A percentile compares a stretch with the other conserved stretches of the same genome.
Evolutionary conservation across 805 yeast genomes (phyloP).

Genomic region (Teunomyces cretensis): DNA sequence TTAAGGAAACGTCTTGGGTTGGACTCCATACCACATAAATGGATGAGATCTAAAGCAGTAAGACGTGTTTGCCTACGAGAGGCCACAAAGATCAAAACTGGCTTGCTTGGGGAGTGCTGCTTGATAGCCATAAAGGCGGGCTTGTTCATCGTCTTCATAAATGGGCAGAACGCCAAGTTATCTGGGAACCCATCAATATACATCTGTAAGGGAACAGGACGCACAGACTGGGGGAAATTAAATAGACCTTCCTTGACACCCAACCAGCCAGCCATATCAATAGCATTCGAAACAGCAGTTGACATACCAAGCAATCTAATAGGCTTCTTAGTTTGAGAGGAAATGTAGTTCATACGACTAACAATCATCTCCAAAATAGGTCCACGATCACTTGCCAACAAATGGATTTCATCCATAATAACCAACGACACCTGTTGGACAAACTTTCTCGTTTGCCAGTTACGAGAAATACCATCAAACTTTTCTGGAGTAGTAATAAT

Average conservation of each 20-base stretch:
- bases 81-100: constrained; percentile 82
- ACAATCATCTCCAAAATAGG: constrained; percentile 87
- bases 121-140: constrained; percentile 93
- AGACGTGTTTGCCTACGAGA: constrained; percentile 80
- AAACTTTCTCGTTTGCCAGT: constrained; percentile 77
- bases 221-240: constrained; percentile 77
- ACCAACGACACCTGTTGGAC: constrained; percentile 74
- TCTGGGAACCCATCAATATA: constrained; percentile 86
- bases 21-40: constrained; percentile 75
- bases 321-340: constrained; percentile 58
- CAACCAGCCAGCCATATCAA: constrained; percentile 84
- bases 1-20: constrained; percentile 69
- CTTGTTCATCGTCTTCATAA: constrained; percentile 85
- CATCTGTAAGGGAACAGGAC: constrained; percentile 86
- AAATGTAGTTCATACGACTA: constrained; percentile 76
- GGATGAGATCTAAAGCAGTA: constrained; percentile 76
- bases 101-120: constrained; percentile 83
- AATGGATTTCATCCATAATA: constrained; percentile 83
- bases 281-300: constrained; percentile 83
- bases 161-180: constrained; percentile 74
- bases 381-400: constrained; percentile 82
- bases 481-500: constrained; percentile 84
- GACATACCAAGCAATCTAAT: constrained; percentile 75
- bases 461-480: constrained; percentile 84
- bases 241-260: constrained; percentile 73